These are phyloP conservation scores for Madurella fahalii DNA, from an alignment of 2,329 filamentous ascomycete species.

Conservation along the genomic window DNA sequence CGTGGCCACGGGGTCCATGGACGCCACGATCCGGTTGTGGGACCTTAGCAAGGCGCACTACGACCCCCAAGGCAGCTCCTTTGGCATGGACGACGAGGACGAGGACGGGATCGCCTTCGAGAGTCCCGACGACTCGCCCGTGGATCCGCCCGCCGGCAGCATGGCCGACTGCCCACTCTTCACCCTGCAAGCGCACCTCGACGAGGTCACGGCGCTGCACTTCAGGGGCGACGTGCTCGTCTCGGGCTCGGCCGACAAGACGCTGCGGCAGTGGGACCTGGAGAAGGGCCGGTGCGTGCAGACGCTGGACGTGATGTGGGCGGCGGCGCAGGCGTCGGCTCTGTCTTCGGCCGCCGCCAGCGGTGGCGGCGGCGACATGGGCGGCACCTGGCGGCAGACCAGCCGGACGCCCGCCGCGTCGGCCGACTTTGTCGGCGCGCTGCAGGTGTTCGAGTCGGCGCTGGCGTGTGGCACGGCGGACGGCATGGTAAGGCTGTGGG, in stretches of 20 bases:
- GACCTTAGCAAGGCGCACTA: constrained; percentile 87
- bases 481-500: constrained; percentile 95
- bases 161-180: constrained; percentile 89
- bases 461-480: constrained; percentile 95
- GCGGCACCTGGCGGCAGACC: constrained; percentile 66
- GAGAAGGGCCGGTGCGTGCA: constrained; percentile 97
- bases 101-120: constrained; percentile 69
- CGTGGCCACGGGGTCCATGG: constrained; percentile 88
- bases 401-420: constrained; percentile 67
- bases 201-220: constrained; percentile 89
- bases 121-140: constrained; percentile 61
- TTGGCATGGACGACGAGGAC: constrained; percentile 56
- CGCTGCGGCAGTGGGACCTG: constrained; percentile 93
- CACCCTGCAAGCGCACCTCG: constrained; percentile 83
- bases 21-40: constrained; percentile 92
- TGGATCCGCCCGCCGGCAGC: constrained; percentile 70
- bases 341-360: constrained; percentile 52
- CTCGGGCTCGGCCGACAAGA: constrained; percentile 96
- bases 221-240: constrained; percentile 87
- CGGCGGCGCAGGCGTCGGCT: constrained; percentile 81
- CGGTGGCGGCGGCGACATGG: no score
- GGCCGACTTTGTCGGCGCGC: constrained; percentile 88
- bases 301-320: constrained; percentile 96
- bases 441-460: constrained; percentile 95
- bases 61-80: constrained; percentile 61